Base-by-base conservation (phyloP, 148 eudicot species). In the Arctostaphylos glauca region DNA sequence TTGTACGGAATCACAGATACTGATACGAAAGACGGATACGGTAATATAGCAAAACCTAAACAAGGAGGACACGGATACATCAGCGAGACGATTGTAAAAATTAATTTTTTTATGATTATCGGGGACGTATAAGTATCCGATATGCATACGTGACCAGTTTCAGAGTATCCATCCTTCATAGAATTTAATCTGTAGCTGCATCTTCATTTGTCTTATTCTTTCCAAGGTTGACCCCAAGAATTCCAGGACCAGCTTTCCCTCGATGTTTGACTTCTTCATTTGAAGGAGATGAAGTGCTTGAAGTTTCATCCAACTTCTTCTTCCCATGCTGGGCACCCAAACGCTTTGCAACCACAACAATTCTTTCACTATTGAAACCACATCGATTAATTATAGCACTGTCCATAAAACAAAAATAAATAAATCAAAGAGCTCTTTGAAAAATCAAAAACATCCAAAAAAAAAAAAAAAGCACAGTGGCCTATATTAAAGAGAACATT, bases 191-290 rank as follows among this genome's bases (percentile, higher is more conserved):
- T 66, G 92, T 86, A 53, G 96, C 96, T 59, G 98, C 98, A 93
- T 96, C 99, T 90, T 96, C 98, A 79, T 96, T 96, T 31, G 93
- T 87, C 87, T 96, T 96, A 80, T 96, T 96, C 85, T 96, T 96
- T 85, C 99, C 99, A 71, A 96, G 94, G 85, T 96, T 96, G 31
- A 96, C 99, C 50, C 99, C 99, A 75, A 96, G 97, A 85, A 96
- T 96, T 64, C 99, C 99, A 19, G 99, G 98, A 71, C 99, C 98
- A 55, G 98, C 99, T 90, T 96, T 96, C 53, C 99, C 99, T 89
- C 99, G 97, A 12, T 85, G 96, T 81, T 92, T 91, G 80, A 89
- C 89, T 81, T 94, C 97, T 25, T 96, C 98, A 85, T 60, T 90
- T 18, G 91, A 70, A 43, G 90, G 52, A 68, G 93, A 79, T 79